Percentiles rank a stretch among this genome's conserved stretches.
Evolutionary conservation across 768 basidiomycete species (phyloP).

Genomic region (Tylopilus intermedius): DNA sequence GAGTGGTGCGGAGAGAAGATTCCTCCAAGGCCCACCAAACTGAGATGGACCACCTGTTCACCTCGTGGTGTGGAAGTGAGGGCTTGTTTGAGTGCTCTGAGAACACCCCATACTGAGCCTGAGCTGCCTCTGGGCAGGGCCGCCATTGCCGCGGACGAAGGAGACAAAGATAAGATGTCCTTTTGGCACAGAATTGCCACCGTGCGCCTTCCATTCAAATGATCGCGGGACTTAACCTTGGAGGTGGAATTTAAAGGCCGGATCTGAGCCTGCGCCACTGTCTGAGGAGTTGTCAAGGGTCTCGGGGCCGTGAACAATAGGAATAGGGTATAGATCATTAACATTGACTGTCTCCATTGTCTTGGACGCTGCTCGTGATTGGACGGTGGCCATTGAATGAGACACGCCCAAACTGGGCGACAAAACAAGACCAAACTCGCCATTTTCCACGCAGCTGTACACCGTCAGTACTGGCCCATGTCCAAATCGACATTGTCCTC

Average conservation of each 20-base stretch:
- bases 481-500: slow-evolving; percentile 63
- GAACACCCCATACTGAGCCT: neutral
- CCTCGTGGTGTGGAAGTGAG: slow-evolving; percentile 5
- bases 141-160: slow-evolving; percentile 20
- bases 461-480: slow-evolving; percentile 25
- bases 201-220: slow-evolving; percentile 13
- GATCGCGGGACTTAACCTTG: slow-evolving; percentile 11
- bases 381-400: neutral
- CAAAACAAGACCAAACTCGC: slow-evolving; percentile 16
- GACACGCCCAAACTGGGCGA: slow-evolving; percentile 8
- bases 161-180: neutral
- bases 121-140: neutral
- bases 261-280: slow-evolving; percentile 6
- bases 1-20: neutral
- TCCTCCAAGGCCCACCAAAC: neutral
- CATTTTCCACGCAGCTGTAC: slow-evolving; percentile 3
- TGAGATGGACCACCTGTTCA: neutral
- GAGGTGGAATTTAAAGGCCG: slow-evolving; percentile 5
- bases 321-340: neutral
- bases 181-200: neutral
- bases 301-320: slow-evolving; percentile 2
- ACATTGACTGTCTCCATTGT: neutral
- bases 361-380: neutral
- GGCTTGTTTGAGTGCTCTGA: neutral
- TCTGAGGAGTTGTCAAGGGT: neutral